A percentile compares a stretch with the other conserved stretches of the same genome.
These are phyloP conservation scores for Colletotrichum tropicale DNA, from an alignment of 2,329 filamentous ascomycete genomes.

Conservation along the genomic window DNA sequence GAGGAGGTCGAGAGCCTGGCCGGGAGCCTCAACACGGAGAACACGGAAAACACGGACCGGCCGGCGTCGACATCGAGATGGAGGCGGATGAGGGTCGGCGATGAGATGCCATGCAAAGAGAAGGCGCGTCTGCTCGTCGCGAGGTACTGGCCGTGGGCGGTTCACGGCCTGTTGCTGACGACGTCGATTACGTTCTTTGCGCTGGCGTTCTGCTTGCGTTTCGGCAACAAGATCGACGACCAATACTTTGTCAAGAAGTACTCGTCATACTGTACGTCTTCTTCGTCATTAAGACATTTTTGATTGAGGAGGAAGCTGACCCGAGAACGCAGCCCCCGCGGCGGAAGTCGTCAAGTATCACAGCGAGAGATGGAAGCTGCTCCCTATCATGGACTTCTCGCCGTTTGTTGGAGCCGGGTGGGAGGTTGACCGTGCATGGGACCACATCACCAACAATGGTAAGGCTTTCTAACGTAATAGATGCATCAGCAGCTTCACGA, in stretches of 20 bases:
- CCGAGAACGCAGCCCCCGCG: conserved; percentile 44
- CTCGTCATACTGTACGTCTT: conserved; percentile 47
- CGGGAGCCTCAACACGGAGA: conserved; percentile 17
- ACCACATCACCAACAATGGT: conserved; percentile 54
- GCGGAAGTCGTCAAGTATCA: conserved; percentile 52
- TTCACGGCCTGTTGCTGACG: conserved; percentile 42
- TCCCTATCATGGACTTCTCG: conserved; percentile 46
- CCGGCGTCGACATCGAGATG: background rate
- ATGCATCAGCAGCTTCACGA: rapidly evolving
- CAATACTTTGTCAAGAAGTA: conserved; percentile 39
- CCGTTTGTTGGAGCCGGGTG: conserved; percentile 60
- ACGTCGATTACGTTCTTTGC: conserved; percentile 43
- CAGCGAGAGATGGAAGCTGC: conserved; percentile 52
- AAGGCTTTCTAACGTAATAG: conserved; percentile 1
- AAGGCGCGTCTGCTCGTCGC: conserved; percentile 25
- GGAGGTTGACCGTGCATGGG: conserved; percentile 63
- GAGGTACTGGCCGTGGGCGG: conserved; percentile 43
- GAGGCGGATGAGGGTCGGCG: conserved; percentile 22
- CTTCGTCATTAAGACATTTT: background rate
- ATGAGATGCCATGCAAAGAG: conserved; percentile 26
- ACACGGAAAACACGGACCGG: background rate
- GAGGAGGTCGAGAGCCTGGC: conserved; percentile 22
- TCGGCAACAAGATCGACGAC: conserved; percentile 35
- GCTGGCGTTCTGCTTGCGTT: conserved; percentile 41
- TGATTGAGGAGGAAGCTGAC: background rate